Base-by-base conservation (phyloP, 306 rosid genomes). In the Nissolia schottii region DNA sequence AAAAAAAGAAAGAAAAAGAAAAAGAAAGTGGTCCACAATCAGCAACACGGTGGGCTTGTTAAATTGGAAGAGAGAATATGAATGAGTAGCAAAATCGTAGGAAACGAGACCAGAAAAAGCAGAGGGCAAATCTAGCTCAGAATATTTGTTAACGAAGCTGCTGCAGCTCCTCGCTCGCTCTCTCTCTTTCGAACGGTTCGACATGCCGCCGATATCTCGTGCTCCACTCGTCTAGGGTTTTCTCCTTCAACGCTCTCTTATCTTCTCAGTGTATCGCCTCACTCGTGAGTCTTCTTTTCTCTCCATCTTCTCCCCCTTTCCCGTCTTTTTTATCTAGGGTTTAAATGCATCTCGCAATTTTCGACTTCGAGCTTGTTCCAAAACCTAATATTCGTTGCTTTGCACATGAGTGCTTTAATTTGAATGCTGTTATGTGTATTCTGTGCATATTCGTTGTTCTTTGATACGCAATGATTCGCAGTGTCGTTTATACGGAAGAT, bases 181-280 rank as follows among this genome's bases (percentile, higher is more conserved):
- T 67, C 65, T 66, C 59, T 40, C 65, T 24, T 57, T 49, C 25
- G 22, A 19, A 16, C n/a, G n/a, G n/a, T n/a, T n/a, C n/a, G n/a
- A n/a, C n/a, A n/a, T n/a, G 25, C 24, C 12, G 66, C 19, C 51
- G 31, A 24, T 27, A 34, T 70, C 16, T 16, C 64, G 5, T 7
- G 48, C 49, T 40, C 58, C 37, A 23, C 54, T 31, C 18, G 29
- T 51, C 72, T 77, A 77, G 81, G 81, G 81, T 70, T 77, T 77
- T 67, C 8, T 18, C 58, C 22, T 60, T 61, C 77, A n/a, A 27
- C 35, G 19, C 70, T 24, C 70, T 37, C 27, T 22, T 70, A 7
- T 27, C 76, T 22, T 70, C 12, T 27, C 76, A 37, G 43, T 37
- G 11, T 37, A 1, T 2, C 51, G 18, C 22, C 59, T 62, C 38